Evolutionary conservation across 352 stramenopile species (phyloP), one percentile per base, ranked within the genome.

Genomic region (Phytophthora pisi): DNA sequence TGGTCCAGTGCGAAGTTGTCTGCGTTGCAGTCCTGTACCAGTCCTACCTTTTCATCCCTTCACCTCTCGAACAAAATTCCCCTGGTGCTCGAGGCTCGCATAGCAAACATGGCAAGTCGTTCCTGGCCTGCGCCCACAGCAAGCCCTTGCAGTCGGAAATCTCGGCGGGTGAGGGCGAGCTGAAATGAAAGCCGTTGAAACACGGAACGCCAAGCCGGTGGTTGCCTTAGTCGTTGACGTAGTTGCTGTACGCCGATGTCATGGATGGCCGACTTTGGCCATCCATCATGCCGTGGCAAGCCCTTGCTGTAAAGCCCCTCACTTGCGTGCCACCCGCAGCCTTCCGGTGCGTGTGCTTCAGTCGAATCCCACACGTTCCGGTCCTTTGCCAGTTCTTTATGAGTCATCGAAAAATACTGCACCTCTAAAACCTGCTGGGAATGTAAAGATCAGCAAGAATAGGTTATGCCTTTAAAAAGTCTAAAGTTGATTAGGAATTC

Each of bases 361-460:
- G 28, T n/a, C 50, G 26, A 23, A 36, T 38, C 49, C 28, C 15
- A 9, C 15, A 9, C 15, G 50, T 36, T 63, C 30, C 45, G 54
- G 36, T 40, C 23, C 53, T 49, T 42, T 16, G 28, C n/a, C 30
- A 34, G 2, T 58, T 51, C 30, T 59, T 66, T 46, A 55, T 67
- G 60, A 67, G 60, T 67, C 60, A 67, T 18, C 60, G 18, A 18
- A 56, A 66, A 64, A 40, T 61, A 6, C 23, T 0, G 7, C 2
- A 20, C 51, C 40, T 55, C 30, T 24, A 54, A 5, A n/a, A 54
- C 16, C 15, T 46, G 13, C 16, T 20, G 3, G 9, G 6, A 5
- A 4, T 18, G 18, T 15, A 9, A 13, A 4, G 9, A 46, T 24
- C n/a, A 20, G 18, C 20, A 16, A 53, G 40, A 1, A 24, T 10